Conservation (phyloP, 192 early-diverging fungal species). For the Pilobolus umbonatus region DNA sequence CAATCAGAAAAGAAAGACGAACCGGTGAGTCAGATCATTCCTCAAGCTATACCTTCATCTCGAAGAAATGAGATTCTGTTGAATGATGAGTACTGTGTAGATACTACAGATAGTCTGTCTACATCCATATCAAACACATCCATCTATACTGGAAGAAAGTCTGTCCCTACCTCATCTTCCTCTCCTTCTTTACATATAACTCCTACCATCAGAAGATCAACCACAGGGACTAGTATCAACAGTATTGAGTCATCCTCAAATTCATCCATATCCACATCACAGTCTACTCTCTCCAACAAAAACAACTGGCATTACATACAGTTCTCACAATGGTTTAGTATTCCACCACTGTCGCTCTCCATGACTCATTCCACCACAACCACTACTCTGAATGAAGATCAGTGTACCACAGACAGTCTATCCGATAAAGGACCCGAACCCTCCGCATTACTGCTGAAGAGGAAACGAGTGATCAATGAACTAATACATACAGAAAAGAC, state of each 20-base stretch:
- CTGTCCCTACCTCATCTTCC: slow-evolving; percentile 5
- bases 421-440: slow-evolving; percentile 1
- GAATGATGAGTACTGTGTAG: neutral
- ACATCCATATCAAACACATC: neutral
- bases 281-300: neutral
- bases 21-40: slow-evolving; percentile 12
- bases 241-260: too few species aligned
- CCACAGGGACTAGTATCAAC: slow-evolving; percentile 13
- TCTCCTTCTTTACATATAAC: slow-evolving; percentile 1
- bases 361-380: neutral
- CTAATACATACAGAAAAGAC: slow-evolving; percentile 71
- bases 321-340: slow-evolving; percentile 3
- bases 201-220: neutral
- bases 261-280: neutral
- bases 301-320: slow-evolving; percentile 7
- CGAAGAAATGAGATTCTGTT: neutral
- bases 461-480: slow-evolving; percentile 58
- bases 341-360: neutral
- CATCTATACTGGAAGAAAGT: neutral
- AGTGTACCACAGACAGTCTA: neutral
- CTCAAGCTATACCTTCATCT: neutral
- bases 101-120: neutral
- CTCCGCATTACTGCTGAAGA: neutral
- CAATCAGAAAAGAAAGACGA: slow-evolving; percentile 12
- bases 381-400: neutral